phyloP scores from a whole-genome alignment of 2,329 filamentous ascomycete species.

The Triangularia verruculosa region DNA sequence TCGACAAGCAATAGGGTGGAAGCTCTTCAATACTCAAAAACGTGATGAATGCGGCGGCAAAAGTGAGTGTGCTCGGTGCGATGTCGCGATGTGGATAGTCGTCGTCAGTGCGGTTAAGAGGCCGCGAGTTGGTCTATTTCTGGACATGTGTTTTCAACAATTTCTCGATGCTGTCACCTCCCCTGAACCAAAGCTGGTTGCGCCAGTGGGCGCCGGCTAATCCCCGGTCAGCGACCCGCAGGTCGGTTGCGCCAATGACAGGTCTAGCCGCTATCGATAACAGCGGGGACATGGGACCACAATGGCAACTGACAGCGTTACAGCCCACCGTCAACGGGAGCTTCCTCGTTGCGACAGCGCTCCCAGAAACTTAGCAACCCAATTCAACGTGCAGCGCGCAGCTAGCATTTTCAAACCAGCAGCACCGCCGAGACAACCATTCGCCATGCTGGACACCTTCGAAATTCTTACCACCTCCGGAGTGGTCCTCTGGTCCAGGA shows the following conservation, averaged over 20 bases:
- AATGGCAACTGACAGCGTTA: neutral
- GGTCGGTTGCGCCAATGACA: slow-evolving; percentile 15
- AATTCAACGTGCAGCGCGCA: neutral
- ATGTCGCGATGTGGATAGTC: slow-evolving; percentile 9
- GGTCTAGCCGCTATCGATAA: slow-evolving; percentile 14
- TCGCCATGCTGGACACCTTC: slow-evolving; percentile 86
- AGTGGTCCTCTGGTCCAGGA: slow-evolving; percentile 93
- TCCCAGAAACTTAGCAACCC: neutral
- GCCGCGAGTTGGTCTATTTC: slow-evolving; percentile 9
- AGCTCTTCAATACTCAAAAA: neutral
- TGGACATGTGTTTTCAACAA: slow-evolving; percentile 32
- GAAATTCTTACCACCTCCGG: slow-evolving; percentile 95
- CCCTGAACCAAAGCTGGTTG: slow-evolving; percentile 13
- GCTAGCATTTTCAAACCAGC: neutral
- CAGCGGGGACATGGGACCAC: slow-evolving; percentile 3
- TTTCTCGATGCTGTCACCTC: slow-evolving; percentile 24
- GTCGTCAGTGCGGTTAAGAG: neutral
- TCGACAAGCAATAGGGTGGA: neutral
- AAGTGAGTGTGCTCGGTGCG: neutral
- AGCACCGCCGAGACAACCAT: neutral
- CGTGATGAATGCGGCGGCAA: neutral
- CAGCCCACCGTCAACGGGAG: neutral
- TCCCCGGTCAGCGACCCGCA: slow-evolving; percentile 11
- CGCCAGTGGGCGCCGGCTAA: slow-evolving; percentile 16
- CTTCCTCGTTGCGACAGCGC: slow-evolving; percentile 1